A percentile compares a stretch with the other conserved stretches of the same genome.
These are phyloP conservation scores for Cornus florida DNA, from an alignment of 148 eudicot genomes.

Conservation along the genomic window DNA sequence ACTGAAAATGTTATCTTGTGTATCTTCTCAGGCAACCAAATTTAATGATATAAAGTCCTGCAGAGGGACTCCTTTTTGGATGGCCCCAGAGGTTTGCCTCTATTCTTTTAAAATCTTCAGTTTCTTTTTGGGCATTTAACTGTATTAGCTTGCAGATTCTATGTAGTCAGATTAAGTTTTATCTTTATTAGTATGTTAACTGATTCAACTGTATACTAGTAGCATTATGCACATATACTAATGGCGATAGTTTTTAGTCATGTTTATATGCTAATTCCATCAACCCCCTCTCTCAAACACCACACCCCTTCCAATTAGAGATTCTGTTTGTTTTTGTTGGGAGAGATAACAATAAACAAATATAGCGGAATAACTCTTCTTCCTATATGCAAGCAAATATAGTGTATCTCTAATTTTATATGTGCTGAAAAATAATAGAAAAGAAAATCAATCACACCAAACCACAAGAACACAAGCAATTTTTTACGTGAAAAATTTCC, in stretches of 20 bases:
- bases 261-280: too few species aligned
- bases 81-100: conserved; percentile 77
- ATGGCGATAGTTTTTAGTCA: too few species aligned
- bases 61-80: conserved; percentile 93
- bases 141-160: not conserved
- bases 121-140: not conserved
- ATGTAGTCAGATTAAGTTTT: not conserved
- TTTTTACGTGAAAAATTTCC: too few species aligned
- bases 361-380: too few species aligned
- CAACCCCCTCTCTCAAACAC: not conserved
- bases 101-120: conserved; percentile 5
- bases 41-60: conserved; percentile 82
- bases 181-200: not conserved
- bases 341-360: too few species aligned
- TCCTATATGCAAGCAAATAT: too few species aligned
- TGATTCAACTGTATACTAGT: not conserved
- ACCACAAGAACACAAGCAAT: too few species aligned
- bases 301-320: not conserved
- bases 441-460: too few species aligned
- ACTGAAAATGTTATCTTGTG: not conserved
- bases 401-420: too few species aligned
- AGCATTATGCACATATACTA: too few species aligned
- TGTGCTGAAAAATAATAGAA: too few species aligned
- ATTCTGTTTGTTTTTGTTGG: not conserved
- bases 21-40: conserved; percentile 50